These are phyloP conservation scores for Suillus cothurnatus DNA, from an alignment of 768 basidiomycete species.

Conservation along the genomic window DNA sequence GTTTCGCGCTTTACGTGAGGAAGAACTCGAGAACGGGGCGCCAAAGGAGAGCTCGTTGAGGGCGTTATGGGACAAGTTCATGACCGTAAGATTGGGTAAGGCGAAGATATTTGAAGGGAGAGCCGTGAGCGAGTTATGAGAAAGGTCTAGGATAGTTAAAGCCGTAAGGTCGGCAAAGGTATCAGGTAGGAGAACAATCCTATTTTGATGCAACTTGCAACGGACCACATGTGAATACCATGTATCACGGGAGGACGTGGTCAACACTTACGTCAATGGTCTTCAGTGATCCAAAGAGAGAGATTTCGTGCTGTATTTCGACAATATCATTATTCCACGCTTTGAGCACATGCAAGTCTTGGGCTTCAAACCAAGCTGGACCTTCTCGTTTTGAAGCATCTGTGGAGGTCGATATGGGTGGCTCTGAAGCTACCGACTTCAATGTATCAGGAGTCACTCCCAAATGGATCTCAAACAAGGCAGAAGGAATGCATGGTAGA, in stretches of 20 bases:
- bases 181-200: conserved; percentile 58
- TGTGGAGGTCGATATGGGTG: conserved; percentile 44
- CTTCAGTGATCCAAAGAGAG: conserved; percentile 82
- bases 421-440: conserved; percentile 64
- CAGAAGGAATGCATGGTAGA: conserved; percentile 73
- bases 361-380: conserved; percentile 81
- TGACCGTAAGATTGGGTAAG: conserved; percentile 62
- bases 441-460: conserved; percentile 73
- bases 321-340: conserved; percentile 80
- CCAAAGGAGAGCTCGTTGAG: conserved; percentile 64
- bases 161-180: conserved; percentile 69
- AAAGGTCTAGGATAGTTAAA: conserved; percentile 71
- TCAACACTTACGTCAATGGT: conserved; percentile 65
- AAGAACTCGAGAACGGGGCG: conserved; percentile 48
- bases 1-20: conserved; percentile 22
- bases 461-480: conserved; percentile 79
- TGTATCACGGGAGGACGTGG: not conserved
- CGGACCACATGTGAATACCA: conserved; percentile 3
- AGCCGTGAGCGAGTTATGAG: conserved; percentile 65
- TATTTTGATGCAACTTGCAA: conserved; percentile 74
- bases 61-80: conserved; percentile 75
- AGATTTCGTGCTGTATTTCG: conserved; percentile 81
- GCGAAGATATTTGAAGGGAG: conserved; percentile 68
- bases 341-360: conserved; percentile 75
- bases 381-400: conserved; percentile 39